A percentile compares a stretch with the other conserved stretches of the same genome.
phyloP scores from a whole-genome alignment of 2,329 filamentous ascomycete species.

The Dactylellina parvicollis region DNA sequence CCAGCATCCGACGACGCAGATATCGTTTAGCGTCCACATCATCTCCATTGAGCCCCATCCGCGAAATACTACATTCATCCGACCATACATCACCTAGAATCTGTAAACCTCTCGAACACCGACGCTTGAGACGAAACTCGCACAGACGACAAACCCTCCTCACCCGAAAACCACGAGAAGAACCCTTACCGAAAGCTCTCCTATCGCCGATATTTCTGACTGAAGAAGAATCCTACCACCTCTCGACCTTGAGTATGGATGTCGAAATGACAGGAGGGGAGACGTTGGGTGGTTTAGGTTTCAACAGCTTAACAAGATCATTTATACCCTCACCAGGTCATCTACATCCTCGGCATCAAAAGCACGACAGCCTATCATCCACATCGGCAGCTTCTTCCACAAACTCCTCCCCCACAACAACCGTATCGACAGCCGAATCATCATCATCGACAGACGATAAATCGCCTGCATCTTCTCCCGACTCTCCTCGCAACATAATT shows the following conservation, averaged over 20 bases:
- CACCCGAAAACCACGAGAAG: conserved; percentile 26
- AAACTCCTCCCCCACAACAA: conserved; percentile 94
- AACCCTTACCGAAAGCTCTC: conserved; percentile 5
- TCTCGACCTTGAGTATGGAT: conserved; percentile 51
- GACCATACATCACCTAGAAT: conserved; percentile 29
- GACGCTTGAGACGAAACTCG: conserved; percentile 29
- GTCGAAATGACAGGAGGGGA: conserved; percentile 54
- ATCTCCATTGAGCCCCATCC: conserved; percentile 44
- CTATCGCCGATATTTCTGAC: conserved; percentile 40
- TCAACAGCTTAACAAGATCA: conserved; percentile 51
- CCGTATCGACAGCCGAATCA: conserved; percentile 89
- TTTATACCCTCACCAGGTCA: conserved; percentile 51
- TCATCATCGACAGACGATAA: conserved; percentile 88
- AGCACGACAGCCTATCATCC: conserved; percentile 80
- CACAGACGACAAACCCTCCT: conserved; percentile 43
- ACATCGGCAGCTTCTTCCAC: conserved; percentile 79
- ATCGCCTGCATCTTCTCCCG: conserved; percentile 89
- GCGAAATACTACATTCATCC: conserved; percentile 39
- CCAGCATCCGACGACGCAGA: conserved; percentile 43
- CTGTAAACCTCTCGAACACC: conserved; percentile 32
- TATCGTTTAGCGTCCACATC: conserved; percentile 42
- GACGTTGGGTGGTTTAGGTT: conserved; percentile 51
- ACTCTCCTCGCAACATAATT: conserved; percentile 81
- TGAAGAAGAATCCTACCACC: conserved; percentile 39
- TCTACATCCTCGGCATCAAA: conserved; percentile 69